Evolutionary conservation across 225 moss, liverwort and hornwort genomes (phyloP), one percentile per base, ranked within the genome.

Genomic region (Antitrichia curtipendula): DNA sequence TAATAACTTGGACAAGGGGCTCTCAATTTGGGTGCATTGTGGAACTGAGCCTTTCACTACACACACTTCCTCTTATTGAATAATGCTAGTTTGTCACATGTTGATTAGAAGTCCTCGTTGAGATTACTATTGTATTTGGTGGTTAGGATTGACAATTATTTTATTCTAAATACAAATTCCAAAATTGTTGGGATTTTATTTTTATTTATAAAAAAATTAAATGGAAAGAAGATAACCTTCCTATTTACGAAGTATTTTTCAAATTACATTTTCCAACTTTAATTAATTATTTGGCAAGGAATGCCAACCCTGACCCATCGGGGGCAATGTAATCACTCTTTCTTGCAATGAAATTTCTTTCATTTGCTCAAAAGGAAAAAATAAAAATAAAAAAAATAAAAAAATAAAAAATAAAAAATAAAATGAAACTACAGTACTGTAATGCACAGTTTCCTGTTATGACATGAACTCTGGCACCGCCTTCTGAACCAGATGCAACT

Each of bases 121-220:
- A 34, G 19, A 34, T 10, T 19, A 36, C 19, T 64, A 28, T 3
- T 3, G 0, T 10, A 64, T 2, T 5, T 1, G 1, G 5, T 63
- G 1, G 9, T 63, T 7, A 32, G 34, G 3, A 18, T 16, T 18
- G 4, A 18, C 64, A 64, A 34, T 34, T 63, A 5, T 63, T 34
- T 63, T 9, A n/a, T 64, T 16, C 8, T 5, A 62, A 32, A 16
- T 5, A 16, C 4, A 62, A 32, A 16, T 32, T 8, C 5, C 0
- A 28, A 0, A 62, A 5, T 9, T 34, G 2, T 34, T 34, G 18
- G 5, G 5, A 34, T 34, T 34, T 11, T 34, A 5, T 63, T 32
- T 63, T n/a, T 18, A 64, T 9, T 63, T 62, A 8, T 12, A 36
- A 4, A 8, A 27, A 43, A 71, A 9, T 28, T 43, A 0, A 16